Base-by-base conservation (phyloP, 495 filamentous ascomycete genomes). In the Cryomyces minteri region DNA sequence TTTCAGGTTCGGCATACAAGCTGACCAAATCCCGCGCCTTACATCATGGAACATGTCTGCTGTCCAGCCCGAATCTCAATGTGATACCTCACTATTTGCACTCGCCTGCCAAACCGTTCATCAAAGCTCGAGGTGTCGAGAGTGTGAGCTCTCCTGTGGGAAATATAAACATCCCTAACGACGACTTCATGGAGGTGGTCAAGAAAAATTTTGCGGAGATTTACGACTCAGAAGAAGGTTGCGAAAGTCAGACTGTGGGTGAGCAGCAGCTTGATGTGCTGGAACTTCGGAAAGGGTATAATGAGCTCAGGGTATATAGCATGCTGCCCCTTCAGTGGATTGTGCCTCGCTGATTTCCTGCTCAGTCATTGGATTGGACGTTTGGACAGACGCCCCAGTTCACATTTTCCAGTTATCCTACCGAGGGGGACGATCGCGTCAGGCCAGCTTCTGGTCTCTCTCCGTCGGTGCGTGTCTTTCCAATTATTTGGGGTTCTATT, bases 1-100 rank as follows among this genome's bases (percentile, higher is more conserved):
- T 95, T 4, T 93, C 85, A 0, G 90, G 90, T 1, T 90, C 83
- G 1, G 90, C 90, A 12, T 96, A 90, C 63, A 96, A 95, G 60
- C 63, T 96, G 8, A 94, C 82, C 4, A 63, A 82, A 14, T 60
- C 69, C 33, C 72, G 87, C 40, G 74, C 84, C 4, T 67, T 95
- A 40, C 90, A 96, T 56, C 90, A 98, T 59, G 90, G 85, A 4
- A 98, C 90, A 0, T 88, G 84, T 58, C 63, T 98, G 40, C 67
- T 96, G 0, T 62, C 68, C 39, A 81, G 79, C 7, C 74, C 74
- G 5, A 77, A 86, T 53, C 64, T 95, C n/a, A 53, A 65, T 31
- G 57, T 63, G 34, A 75, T 95, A 5, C 69, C 73, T 7, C 54
- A 65, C 3, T 77, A 82, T 48, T 58, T 98, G 45, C 69, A 71